Percentiles rank a stretch among this genome's conserved stretches.
These are phyloP conservation scores for Acer yangbiense DNA, from an alignment of 345 rosid species.

Conservation along the genomic window DNA sequence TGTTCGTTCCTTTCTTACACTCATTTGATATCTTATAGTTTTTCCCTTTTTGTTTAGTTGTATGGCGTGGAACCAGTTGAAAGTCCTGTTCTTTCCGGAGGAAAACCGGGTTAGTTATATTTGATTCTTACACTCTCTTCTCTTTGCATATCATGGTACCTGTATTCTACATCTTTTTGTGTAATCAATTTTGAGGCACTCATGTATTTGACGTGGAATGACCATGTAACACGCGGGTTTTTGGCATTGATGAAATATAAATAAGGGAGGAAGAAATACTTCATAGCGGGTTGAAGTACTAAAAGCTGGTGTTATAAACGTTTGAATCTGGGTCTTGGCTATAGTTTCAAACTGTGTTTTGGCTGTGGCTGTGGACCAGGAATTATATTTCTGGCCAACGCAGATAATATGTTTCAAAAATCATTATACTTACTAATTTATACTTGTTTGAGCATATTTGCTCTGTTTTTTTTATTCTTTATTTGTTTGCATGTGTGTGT, in stretches of 20 bases:
- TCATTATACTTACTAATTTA: not conserved
- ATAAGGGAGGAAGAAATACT: not conserved
- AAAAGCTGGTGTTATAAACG: not conserved
- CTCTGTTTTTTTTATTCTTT: too few species aligned
- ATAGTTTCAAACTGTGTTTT: not conserved
- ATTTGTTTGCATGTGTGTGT: not conserved
- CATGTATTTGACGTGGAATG: not conserved
- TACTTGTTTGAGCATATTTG: not conserved
- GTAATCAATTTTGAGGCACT: not conserved
- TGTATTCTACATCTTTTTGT: not conserved
- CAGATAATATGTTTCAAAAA: not conserved
- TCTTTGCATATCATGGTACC: not conserved
- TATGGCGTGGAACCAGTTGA: constrained; percentile 87
- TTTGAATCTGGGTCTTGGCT: not conserved
- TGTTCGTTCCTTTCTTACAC: not conserved
- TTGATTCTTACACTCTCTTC: too few species aligned
- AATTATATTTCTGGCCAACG: not conserved
- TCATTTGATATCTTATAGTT: constrained; percentile 18
- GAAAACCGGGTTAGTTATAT: constrained; percentile 71
- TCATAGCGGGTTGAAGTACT: not conserved
- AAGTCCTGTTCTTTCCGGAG: constrained; percentile 80
- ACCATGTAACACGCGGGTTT: not conserved
- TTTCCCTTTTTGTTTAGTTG: constrained; percentile 43
- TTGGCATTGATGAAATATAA: not conserved
- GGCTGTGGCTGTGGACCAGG: not conserved